These are phyloP conservation scores for Phaeoacremonium minimum DNA, from an alignment of 2,329 filamentous ascomycete genomes.

Conservation along the genomic window DNA sequence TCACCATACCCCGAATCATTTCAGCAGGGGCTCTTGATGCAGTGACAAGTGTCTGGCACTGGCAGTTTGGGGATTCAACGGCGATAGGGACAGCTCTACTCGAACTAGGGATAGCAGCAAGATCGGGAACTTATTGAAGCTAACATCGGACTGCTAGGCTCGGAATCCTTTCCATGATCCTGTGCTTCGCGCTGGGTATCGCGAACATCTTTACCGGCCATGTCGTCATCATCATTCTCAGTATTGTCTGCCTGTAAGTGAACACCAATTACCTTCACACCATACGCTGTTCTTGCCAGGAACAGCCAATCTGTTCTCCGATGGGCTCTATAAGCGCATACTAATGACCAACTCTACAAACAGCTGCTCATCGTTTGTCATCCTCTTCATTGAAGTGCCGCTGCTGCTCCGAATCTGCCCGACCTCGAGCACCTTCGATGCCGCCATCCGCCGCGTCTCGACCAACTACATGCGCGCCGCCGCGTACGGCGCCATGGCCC, in stretches of 20 bases:
- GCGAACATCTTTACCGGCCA: slow-evolving; percentile 60
- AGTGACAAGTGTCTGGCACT: no score
- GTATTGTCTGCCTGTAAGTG: slow-evolving; percentile 50
- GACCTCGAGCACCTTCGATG: slow-evolving; percentile 84
- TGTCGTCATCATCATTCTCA: slow-evolving; percentile 44
- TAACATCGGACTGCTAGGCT: slow-evolving; percentile 44
- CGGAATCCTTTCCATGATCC: slow-evolving; percentile 65
- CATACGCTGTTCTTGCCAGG: no score
- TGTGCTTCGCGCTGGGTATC: slow-evolving; percentile 66
- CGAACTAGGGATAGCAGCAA: no score
- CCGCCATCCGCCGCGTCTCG: slow-evolving; percentile 83
- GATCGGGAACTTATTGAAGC: no score
- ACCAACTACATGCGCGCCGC: slow-evolving; percentile 96
- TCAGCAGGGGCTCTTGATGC: no score
- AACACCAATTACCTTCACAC: not conserved
- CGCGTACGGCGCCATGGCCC: slow-evolving; percentile 77
- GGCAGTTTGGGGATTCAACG: no score
- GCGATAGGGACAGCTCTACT: no score
- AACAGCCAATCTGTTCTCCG: no score
- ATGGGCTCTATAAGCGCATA: no score
- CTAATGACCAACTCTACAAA: not conserved
- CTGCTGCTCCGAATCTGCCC: slow-evolving; percentile 96
- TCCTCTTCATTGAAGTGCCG: slow-evolving; percentile 86
- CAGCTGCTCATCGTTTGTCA: slow-evolving; percentile 67
- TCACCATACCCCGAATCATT: no score